Base-by-base conservation (phyloP, 768 basidiomycete genomes). In the Pulveroboletus sp. region DNA sequence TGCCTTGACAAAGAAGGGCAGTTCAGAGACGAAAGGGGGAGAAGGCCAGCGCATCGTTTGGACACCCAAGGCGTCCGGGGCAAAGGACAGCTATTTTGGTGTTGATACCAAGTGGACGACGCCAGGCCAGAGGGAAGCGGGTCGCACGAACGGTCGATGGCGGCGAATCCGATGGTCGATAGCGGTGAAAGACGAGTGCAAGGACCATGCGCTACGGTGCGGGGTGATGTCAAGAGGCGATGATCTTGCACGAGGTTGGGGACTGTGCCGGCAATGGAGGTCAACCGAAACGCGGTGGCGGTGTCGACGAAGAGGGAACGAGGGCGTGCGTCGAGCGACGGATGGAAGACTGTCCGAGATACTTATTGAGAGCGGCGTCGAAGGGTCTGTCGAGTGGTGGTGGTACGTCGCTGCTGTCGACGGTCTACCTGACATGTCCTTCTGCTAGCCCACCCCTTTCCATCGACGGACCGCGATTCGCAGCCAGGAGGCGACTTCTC, bases 381-480 rank as follows among this genome's bases (percentile, higher is more conserved):
- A 21, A 21, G 0, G 13, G 14, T 39, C 38, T 24, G 32, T 15
- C 17, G 3, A 8, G 10, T 13, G 5, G 9, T 14, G 21, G 41
- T 24, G 39, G 44, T 32, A 28, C 30, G 46, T 36, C 7, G 15
- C 43, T 56, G 21, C 21, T 21, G 21, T 21, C 21, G 21, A 21
- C 27, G 10, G 9, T 5, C 10, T 13, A 31, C 31, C 11, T 11
- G 31, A 31, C 38, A 43, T 35, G 47, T 1, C 11, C 11, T 7
- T 35, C 37, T 49, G 26, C 14, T 37, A 39, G 31, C 11, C 30
- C 8, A 21, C 10, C 3, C 18, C 26, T 54, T 58, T 9, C 52
- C 51, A 30, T 55, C 46, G 49, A 14, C 38, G 39, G 36, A 17
- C 26, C 33, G 32, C 43, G 59, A 51, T 57, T 50, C 57, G 38